Percentiles rank a stretch among this genome's conserved stretches.
phyloP scores from a whole-genome alignment of 139 green algal species.

The Chlorella ohadii region DNA sequence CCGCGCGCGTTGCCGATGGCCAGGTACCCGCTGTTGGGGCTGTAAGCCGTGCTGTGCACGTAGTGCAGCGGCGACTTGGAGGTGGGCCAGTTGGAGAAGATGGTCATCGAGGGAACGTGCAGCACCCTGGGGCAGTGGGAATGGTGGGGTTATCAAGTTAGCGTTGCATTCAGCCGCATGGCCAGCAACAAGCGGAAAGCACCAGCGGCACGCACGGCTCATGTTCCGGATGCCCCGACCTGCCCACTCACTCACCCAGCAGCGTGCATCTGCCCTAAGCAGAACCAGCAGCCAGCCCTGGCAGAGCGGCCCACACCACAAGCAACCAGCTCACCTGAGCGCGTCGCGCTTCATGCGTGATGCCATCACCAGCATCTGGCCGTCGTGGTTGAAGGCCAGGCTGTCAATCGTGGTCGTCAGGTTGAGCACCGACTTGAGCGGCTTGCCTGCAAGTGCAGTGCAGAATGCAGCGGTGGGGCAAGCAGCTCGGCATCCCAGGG shows the following conservation, averaged over 20 bases:
- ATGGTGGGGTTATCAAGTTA: not conserved
- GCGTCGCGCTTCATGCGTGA: conserved; percentile 88
- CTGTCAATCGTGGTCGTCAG: conserved; percentile 88
- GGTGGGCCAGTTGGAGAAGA: conserved; percentile 96
- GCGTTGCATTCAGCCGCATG: too few relatives aligned
- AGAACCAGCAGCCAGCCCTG: too few relatives aligned
- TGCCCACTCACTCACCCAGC: too few relatives aligned
- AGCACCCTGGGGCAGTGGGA: conserved; percentile 64
- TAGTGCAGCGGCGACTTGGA: conserved; percentile 84
- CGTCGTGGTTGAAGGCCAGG: conserved; percentile 86
- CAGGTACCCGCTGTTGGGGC: conserved; percentile 84
- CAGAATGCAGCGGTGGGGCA: too few relatives aligned
- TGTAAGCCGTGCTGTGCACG: conserved; percentile 89
- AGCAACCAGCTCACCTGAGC: conserved; percentile 47
- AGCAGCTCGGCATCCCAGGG: too few relatives aligned
- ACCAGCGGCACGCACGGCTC: too few relatives aligned
- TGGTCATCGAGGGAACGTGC: conserved; percentile 83
- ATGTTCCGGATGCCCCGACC: too few relatives aligned
- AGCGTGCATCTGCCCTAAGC: too few relatives aligned
- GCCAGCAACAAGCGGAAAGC: not conserved
- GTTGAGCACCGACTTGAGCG: conserved; percentile 80
- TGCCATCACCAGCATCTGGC: conserved; percentile 81
- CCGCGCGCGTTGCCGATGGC: conserved; percentile 91
- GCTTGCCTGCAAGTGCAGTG: conserved; percentile 9
- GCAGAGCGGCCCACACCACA: too few relatives aligned